Base-by-base conservation (phyloP, 2,329 filamentous ascomycete species). In the Thielaviopsis musarum region DNA sequence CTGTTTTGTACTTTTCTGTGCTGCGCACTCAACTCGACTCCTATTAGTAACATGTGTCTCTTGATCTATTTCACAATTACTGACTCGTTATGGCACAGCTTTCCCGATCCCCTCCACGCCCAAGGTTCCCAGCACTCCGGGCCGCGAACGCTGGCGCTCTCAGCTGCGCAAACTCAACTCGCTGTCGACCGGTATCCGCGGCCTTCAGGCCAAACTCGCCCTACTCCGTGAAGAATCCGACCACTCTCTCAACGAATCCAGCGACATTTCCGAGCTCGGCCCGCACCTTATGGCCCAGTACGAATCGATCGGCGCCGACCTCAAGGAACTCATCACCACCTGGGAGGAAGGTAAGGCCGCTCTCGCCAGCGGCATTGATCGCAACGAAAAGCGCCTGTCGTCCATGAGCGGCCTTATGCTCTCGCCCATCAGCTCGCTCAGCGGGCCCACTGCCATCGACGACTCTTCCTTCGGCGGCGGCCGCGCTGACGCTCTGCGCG, bases 161-260 rank as follows among this genome's bases (percentile, higher is more conserved):
- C 91, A 95, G 69, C 80, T 96, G 61, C 85, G 89, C 62, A 91
- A 95, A 68, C 81, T 98, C 51, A 89, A 88, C 67, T 87, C 87
- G 0, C 77, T 98, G 38, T 95, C 90, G 0, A 88, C 90, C 59
- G 91, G 90, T 17, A 95, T 97, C 62, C 84, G 91, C 28, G 88
- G 88, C 12, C 77, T 98, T 55, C 91, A 97, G 71, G 93, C 93
- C 41, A 98, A 97, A 70, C 83, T 98, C 74, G 90, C 94, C 62
- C 77, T 98, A 7, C 74, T 97, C 59, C 83, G 89, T 56, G 93
- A 98, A 69, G 90, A 96, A 70, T 94, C 90, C 0, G 88, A 88
- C 67, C 81, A 81, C 62, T 83, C 83, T 52, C 72, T 95, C 28
- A 87, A 95, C 66, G 83, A 85, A 65, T 83, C 87, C 45, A 77